Evolutionary conservation across 2,329 filamentous ascomycete species (phyloP).

Genomic region (Sporothrix inflata): DNA sequence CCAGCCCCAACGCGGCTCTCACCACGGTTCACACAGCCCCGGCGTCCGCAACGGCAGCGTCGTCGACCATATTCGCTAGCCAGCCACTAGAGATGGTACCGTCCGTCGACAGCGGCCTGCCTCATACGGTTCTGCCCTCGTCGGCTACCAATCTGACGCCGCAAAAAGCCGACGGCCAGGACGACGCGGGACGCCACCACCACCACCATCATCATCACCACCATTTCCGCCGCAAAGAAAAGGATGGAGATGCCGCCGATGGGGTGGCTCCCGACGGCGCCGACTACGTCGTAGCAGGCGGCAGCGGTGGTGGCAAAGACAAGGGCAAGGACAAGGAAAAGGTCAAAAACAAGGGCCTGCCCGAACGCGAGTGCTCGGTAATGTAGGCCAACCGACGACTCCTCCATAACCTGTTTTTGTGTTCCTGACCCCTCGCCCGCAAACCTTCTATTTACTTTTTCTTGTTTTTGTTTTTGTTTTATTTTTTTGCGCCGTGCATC

Average conservation of each 20-base stretch:
- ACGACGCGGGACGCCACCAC: slow-evolving; percentile 21
- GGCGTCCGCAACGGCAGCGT: neutral
- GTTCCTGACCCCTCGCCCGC: neutral
- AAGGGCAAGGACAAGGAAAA: slow-evolving; percentile 36
- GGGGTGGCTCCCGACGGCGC: neutral
- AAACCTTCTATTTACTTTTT: neutral
- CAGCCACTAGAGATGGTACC: slow-evolving; percentile 8
- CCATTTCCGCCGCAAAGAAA: slow-evolving; percentile 30
- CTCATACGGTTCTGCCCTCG: neutral
- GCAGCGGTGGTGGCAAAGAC: neutral
- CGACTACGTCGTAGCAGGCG: neutral
- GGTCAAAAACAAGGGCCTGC: slow-evolving; percentile 36
- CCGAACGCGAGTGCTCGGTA: slow-evolving; percentile 41
- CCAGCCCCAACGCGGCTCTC: neutral
- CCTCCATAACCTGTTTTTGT: neutral
- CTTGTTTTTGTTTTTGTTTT: neutral
- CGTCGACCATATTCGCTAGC: neutral
- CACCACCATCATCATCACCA: slow-evolving; percentile 35
- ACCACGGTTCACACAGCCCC: slow-evolving; percentile 7
- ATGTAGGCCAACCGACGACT: slow-evolving; percentile 35
- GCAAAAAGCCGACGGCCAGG: slow-evolving; percentile 20
- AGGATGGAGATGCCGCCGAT: slow-evolving; percentile 26
- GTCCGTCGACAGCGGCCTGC: slow-evolving; percentile 1
- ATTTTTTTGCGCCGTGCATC: neutral
- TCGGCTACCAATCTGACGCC: neutral